These are phyloP conservation scores for Calocybe gangraenosa DNA, from an alignment of 768 basidiomycete species.

Conservation along the genomic window DNA sequence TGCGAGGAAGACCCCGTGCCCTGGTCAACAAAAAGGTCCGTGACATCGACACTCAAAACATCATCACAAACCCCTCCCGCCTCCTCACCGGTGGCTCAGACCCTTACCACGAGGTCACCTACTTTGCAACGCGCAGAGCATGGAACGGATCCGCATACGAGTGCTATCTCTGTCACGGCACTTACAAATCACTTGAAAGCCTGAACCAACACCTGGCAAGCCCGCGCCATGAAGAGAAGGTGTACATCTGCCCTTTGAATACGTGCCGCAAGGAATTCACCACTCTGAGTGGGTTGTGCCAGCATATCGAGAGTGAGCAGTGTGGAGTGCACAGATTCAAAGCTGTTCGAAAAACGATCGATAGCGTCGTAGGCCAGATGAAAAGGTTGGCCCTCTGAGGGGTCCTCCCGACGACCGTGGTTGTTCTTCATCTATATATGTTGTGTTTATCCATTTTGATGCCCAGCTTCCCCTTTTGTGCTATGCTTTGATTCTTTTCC, in stretches of 20 bases:
- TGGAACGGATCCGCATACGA: conserved; percentile 52
- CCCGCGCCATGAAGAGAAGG: conserved; percentile 49
- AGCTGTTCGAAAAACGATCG: conserved; percentile 34
- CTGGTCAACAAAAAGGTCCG: conserved; percentile 39
- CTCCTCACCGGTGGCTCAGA: conserved; percentile 47
- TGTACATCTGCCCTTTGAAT: conserved; percentile 50
- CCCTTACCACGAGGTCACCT: conserved; percentile 16
- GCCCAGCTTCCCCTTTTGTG: no score
- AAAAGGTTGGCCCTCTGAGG: conserved; percentile 17
- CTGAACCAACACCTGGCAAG: conserved; percentile 66
- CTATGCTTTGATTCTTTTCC: no score
- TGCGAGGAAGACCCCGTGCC: conserved; percentile 41
- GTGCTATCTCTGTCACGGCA: conserved; percentile 57
- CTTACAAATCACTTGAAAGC: conserved; percentile 32
- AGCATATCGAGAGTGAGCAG: conserved; percentile 61
- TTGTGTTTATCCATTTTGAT: no score
- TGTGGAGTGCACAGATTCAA: conserved; percentile 53
- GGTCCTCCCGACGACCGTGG: no score
- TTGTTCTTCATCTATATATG: no score
- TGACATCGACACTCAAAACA: conserved; percentile 36
- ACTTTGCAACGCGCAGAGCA: conserved; percentile 30
- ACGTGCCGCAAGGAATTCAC: conserved; percentile 40
- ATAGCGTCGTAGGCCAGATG: conserved; percentile 26
- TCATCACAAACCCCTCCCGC: conserved; percentile 54
- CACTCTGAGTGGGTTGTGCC: conserved; percentile 54